Evolutionary conservation across 1,284 basidiomycete genomes (phyloP), one percentile per base, ranked within the genome.

Genomic region (Chalciporus sp.): DNA sequence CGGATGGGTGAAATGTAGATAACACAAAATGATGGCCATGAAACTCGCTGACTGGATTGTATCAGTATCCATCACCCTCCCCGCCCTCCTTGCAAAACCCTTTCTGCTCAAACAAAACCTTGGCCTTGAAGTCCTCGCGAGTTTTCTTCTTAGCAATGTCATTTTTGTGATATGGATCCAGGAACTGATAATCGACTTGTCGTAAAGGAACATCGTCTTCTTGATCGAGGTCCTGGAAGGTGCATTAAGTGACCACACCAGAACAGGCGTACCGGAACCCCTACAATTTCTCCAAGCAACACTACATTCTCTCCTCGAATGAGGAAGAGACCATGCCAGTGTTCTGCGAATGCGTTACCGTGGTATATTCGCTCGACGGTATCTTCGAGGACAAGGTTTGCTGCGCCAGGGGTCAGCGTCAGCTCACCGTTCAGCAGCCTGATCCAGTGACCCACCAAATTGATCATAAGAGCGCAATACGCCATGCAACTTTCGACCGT

Each of bases 231-330:
- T 98, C 95, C 95, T 98, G 69, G 5, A 33, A 42, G 47, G 52
- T 29, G 49, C 48, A 20, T 53, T 51, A 42, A 52, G 37, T 39
- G 49, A 51, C 47, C 53, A n/a, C 35, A 46, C 28, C 51, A 28
- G 29, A 43, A 45, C 12, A 57, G 50, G 56, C 42, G 35, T 44
- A 47, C 49, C 47, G 42, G 42, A 53, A 53, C 31, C 84, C 94
- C 70, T 68, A 98, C 96, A 55, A 99, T 90, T 81, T 99, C 97
- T 49, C 97, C 97, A 50, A 99, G 76, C 47, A 98, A 76, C 11
- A 99, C 97, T 20, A 99, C 97, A 70, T 99, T 99, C 79, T 99
- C 97, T 46, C 97, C 97, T 61, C 97, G 85, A 61, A 99, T 94
- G 60, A 99, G 82, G 71, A 94, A 95, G 20, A 99, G 81, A 5